Evolutionary conservation across 306 rosid species (phyloP), one percentile per base, ranked within the genome.

Genomic region (Vicia villosa): DNA sequence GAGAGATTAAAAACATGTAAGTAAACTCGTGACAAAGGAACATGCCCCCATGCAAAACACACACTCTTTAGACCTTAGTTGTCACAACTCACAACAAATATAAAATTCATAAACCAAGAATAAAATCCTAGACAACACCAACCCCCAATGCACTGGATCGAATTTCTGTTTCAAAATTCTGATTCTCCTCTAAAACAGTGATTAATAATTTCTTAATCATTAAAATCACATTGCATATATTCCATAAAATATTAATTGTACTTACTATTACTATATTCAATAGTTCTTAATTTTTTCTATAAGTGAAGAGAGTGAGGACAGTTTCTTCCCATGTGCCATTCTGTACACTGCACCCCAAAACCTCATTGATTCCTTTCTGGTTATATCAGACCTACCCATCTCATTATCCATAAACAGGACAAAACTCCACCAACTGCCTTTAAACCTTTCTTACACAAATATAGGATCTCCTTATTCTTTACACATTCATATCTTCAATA

Each of bases 291-390:
- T 20, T 8, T 42, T 61, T 62, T 45, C 62, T 75, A 46, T 19
- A 66, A 59, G 14, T 68, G 76, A 61, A 59, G 12, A 78, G 54
- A 78, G 73, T 81, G 85, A 74, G 70, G 88, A 83, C 86, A 85
- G 45, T 69, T 77, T 73, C 22, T 57, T 34, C 77, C 92, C 96
- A 89, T 89, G 96, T 89, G 96, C 92, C 41, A 10, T 20, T 63
- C 86, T 81, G 82, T 67, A n/a, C 72, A 60, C 79, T 79, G 34
- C 84, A 71, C 13, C 80, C 75, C 71, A 74, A 74, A 78, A 80
- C 70, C 67, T 83, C 80, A 83, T 75, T 76, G 74, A 78, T 67
- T 63, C 77, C 76, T 77, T 74, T 74, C 80, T 85, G 77, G 22
- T 72, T 69, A 56, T 15, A 42, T 51, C 82, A 80, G 84, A 74